Evolutionary conservation across 2,329 filamentous ascomycete genomes (phyloP).

Genomic region (Rasamsonia emersonii): DNA sequence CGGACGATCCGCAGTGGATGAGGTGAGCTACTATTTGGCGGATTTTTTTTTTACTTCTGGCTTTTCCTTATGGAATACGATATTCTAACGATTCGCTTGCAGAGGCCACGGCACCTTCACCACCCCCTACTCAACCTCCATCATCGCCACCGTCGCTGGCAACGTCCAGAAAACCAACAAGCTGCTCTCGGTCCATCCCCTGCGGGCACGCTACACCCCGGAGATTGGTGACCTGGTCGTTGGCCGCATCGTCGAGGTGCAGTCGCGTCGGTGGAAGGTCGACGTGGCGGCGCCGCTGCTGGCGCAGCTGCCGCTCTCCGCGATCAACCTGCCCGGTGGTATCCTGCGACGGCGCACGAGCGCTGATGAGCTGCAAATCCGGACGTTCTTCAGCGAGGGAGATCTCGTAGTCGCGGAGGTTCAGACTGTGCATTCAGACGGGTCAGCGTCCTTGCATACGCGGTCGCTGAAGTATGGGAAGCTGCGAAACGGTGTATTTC

Average conservation of each 20-base stretch:
- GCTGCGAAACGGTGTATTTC: constrained; percentile 83
- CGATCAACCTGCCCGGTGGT: constrained; percentile 90
- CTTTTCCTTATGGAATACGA: background rate
- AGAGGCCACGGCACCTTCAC: constrained; percentile 91
- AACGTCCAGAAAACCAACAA: constrained; percentile 93
- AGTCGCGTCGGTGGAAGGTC: constrained; percentile 86
- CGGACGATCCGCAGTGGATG: constrained; percentile 95
- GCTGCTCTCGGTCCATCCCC: constrained; percentile 79
- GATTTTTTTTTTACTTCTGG: background rate
- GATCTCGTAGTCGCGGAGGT: constrained; percentile 93
- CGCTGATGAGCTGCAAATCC: constrained; percentile 93
- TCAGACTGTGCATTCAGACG: constrained; percentile 78
- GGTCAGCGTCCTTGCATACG: constrained; percentile 80
- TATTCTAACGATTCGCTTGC: constrained; percentile 4
- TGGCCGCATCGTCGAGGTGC: constrained; percentile 89
- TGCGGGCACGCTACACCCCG: constrained; percentile 87
- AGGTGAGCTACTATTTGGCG: constrained; percentile 24
- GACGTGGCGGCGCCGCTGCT: constrained; percentile 85
- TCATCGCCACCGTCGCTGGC: constrained; percentile 83
- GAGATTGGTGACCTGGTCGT: constrained; percentile 95
- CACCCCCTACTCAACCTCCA: constrained; percentile 51
- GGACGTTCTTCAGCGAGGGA: constrained; percentile 93
- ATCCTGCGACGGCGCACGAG: constrained; percentile 86
- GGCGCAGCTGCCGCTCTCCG: constrained; percentile 72
- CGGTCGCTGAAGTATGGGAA: constrained; percentile 90